phyloP scores from a whole-genome alignment of 2,329 filamentous ascomycete species.

The Zymoseptoria tritici region DNA sequence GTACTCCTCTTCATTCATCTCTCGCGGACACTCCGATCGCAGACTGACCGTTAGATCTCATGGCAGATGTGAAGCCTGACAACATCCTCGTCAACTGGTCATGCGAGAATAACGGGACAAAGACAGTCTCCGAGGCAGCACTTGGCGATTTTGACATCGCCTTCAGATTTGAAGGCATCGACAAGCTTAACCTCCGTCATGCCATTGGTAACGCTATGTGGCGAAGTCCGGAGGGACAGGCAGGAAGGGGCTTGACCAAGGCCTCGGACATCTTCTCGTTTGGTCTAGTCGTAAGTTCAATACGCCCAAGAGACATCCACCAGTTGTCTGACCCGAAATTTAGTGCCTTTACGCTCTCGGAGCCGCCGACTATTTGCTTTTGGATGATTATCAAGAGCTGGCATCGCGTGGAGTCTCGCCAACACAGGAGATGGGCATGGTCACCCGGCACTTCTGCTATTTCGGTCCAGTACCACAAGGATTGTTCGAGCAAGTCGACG shows the following conservation, averaged over 20 bases:
- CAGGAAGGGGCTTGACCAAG: conserved; percentile 27
- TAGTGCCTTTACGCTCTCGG: conserved; percentile 33
- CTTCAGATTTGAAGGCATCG: conserved; percentile 26
- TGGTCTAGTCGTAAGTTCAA: conserved; percentile 32
- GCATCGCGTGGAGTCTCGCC: conserved; percentile 22
- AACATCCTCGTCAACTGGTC: conserved; percentile 34
- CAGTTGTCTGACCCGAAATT: conserved; percentile 8
- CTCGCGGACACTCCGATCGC: neutral
- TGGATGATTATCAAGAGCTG: conserved; percentile 29
- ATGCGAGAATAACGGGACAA: conserved; percentile 26
- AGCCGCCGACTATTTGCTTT: conserved; percentile 25
- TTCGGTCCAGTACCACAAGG: conserved; percentile 29
- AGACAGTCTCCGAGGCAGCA: conserved; percentile 28
- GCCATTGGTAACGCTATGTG: conserved; percentile 35
- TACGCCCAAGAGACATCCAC: conserved; percentile 8
- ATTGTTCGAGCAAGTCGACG: conserved; percentile 25
- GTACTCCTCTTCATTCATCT: conserved; percentile 15
- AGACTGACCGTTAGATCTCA: conserved; percentile 14
- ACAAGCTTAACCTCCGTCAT: conserved; percentile 21
- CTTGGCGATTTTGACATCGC: conserved; percentile 34
- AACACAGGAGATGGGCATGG: conserved; percentile 30
- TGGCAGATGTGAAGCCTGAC: conserved; percentile 34
- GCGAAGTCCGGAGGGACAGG: conserved; percentile 36
- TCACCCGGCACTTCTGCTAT: conserved; percentile 30
- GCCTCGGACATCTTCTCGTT: conserved; percentile 35